Percentiles rank a stretch among this genome's conserved stretches.
These are phyloP conservation scores for Yamadazyma diddensiae DNA, from an alignment of 1,139 yeast genomes.

Conservation along the genomic window DNA sequence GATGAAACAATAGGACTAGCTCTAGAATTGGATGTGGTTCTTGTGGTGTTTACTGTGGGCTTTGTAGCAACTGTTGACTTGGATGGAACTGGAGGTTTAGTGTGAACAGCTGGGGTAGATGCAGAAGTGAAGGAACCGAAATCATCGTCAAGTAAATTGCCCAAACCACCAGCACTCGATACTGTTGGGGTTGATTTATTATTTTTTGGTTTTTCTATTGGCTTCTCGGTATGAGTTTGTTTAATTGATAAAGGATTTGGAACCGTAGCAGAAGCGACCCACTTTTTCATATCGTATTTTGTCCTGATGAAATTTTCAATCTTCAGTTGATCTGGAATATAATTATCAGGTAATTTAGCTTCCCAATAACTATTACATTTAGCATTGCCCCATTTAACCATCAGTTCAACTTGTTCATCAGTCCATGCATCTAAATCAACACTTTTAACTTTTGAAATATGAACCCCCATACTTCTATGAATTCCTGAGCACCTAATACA, in stretches of 20 bases:
- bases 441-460: slow-evolving; percentile 80
- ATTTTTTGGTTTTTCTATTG: neutral
- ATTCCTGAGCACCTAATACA: slow-evolving; percentile 94
- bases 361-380: slow-evolving; percentile 84
- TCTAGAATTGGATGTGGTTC: slow-evolving; percentile 2
- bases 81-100: slow-evolving; percentile 5
- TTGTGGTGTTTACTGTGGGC: no score
- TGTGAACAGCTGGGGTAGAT: slow-evolving; percentile 14
- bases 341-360: slow-evolving; percentile 62
- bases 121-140: slow-evolving; percentile 41
- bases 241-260: slow-evolving; percentile 57
- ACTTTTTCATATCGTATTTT: slow-evolving; percentile 85
- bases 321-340: slow-evolving; percentile 81
- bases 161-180: no score
- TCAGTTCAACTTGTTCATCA: slow-evolving; percentile 80
- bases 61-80: no score
- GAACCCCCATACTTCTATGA: slow-evolving; percentile 94
- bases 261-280: slow-evolving; percentile 55
- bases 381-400: slow-evolving; percentile 85
- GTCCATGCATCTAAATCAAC: slow-evolving; percentile 97
- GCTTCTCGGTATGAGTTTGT: slow-evolving; percentile 4
- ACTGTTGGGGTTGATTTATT: slow-evolving; percentile 2
- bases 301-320: slow-evolving; percentile 87
- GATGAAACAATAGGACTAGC: slow-evolving; percentile 13
- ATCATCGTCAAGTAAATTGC: slow-evolving; percentile 36